Conservation (phyloP, 75 land plant species). For the Ceratopteris richardii region DNA sequence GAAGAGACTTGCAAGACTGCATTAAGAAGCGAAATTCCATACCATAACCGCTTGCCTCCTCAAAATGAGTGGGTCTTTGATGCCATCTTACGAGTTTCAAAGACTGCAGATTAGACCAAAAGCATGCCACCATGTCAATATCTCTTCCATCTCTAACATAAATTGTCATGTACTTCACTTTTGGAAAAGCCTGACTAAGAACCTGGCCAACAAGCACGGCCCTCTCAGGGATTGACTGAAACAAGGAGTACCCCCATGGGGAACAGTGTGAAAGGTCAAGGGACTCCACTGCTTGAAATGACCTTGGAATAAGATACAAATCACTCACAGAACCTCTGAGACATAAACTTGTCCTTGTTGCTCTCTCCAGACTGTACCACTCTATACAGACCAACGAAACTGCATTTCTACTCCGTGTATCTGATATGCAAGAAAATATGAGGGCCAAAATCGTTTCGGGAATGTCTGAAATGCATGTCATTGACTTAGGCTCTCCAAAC, state of each 20-base stretch:
- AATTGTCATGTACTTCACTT: constrained; percentile 37
- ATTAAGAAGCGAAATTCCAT: constrained; percentile 36
- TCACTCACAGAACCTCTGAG: constrained; percentile 65
- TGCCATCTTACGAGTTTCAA: constrained; percentile 73
- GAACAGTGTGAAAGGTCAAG: constrained; percentile 77
- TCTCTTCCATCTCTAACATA: constrained; percentile 47
- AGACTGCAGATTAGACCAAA: constrained; percentile 39
- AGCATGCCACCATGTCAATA: constrained; percentile 32
- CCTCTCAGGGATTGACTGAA: constrained; percentile 7
- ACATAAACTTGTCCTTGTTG: constrained; percentile 54
- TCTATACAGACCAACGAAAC: constrained; percentile 45
- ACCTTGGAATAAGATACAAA: constrained; percentile 33
- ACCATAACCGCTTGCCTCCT: constrained; percentile 8
- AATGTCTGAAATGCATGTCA: constrained; percentile 32
- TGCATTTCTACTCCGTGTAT: constrained; percentile 28
- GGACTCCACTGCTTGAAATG: constrained; percentile 45
- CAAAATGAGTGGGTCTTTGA: constrained; percentile 24
- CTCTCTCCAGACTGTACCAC: constrained; percentile 51
- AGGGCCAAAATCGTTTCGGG: constrained; percentile 28
- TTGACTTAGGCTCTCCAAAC: neutral
- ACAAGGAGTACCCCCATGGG: constrained; percentile 80
- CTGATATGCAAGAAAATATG: constrained; percentile 24
- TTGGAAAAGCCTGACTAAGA: constrained; percentile 49
- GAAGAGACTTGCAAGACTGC: constrained; percentile 13
- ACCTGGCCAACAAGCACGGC: constrained; percentile 10